Percentiles rank a stretch among this genome's conserved stretches.
phyloP scores from a whole-genome alignment of 1,284 basidiomycete genomes.

The Ceratobasidium papillatum region DNA sequence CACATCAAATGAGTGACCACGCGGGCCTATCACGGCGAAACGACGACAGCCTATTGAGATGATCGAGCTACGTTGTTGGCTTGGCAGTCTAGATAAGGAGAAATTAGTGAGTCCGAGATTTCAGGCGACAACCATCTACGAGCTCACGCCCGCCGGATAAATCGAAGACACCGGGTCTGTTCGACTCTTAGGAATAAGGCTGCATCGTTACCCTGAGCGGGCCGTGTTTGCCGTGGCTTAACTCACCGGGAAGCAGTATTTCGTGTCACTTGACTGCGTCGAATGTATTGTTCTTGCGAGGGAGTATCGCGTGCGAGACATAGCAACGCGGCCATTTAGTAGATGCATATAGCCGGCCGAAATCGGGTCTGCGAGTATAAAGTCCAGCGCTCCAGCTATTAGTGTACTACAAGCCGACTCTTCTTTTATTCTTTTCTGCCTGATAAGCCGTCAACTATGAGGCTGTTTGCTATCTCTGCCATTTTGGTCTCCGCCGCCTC shows the following conservation, averaged over 20 bases:
- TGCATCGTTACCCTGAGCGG: constrained; percentile 3
- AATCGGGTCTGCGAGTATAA: not conserved
- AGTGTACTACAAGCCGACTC: not conserved
- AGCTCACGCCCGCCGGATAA: not conserved
- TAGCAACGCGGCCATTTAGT: not conserved
- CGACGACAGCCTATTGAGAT: not conserved
- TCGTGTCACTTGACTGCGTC: constrained; percentile 24
- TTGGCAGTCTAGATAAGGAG: not conserved
- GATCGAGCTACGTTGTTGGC: not conserved
- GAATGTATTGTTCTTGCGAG: not conserved
- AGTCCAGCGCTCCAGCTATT: not conserved
- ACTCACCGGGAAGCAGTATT: not conserved
- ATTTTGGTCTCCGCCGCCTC: constrained; percentile 13
- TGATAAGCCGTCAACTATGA: not conserved
- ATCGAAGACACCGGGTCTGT: not conserved
- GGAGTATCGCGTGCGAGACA: not conserved
- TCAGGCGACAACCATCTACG: not conserved
- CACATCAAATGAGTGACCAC: not conserved
- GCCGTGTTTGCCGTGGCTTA: constrained; percentile 1
- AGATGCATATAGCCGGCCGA: not conserved
- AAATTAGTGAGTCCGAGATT: not conserved
- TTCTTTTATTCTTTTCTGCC: not conserved
- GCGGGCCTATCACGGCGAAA: constrained; percentile 17
- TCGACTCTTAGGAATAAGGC: not conserved
- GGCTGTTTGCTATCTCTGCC: constrained; percentile 23